Evolutionary conservation across 495 filamentous ascomycete species (phyloP).

Genomic region (Apodospora peruviana): DNA sequence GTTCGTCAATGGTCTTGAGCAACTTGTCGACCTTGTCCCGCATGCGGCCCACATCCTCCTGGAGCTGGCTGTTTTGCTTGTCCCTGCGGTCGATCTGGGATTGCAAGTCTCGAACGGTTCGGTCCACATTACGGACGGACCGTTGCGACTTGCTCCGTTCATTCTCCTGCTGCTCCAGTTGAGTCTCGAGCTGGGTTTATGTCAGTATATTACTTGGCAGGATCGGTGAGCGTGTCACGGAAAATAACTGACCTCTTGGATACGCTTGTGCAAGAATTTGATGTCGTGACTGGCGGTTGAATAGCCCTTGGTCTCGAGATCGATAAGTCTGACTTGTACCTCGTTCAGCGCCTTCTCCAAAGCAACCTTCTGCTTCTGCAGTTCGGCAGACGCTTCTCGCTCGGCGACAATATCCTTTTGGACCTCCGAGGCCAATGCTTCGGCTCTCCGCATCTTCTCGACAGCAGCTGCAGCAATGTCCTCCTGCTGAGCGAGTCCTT

Average conservation of each 20-base stretch:
- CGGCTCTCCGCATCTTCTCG: constrained; percentile 96
- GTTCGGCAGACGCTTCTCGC: constrained; percentile 71
- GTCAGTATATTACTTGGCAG: constrained; percentile 9
- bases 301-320: constrained; percentile 95
- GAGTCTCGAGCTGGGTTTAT: constrained; percentile 70
- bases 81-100: constrained; percentile 88
- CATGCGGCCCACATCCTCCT: constrained; percentile 73
- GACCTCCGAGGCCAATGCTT: constrained; percentile 79
- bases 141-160: constrained; percentile 74
- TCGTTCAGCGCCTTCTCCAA: constrained; percentile 91
- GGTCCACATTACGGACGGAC: constrained; percentile 87
- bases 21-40: constrained; percentile 88
- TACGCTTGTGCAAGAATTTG: constrained; percentile 86
- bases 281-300: constrained; percentile 91
- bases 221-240: neutral
- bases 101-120: constrained; percentile 89
- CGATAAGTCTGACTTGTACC: constrained; percentile 80
- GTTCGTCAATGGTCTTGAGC: constrained; percentile 84
- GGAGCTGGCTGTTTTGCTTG: constrained; percentile 70
- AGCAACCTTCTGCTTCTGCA: constrained; percentile 88
- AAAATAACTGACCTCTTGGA: constrained; percentile 75
- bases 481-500: constrained; percentile 84
- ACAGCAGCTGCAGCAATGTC: constrained; percentile 89
- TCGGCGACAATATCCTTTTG: constrained; percentile 94
- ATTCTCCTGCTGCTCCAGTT: constrained; percentile 78